phyloP scores from a whole-genome alignment of 2,329 filamentous ascomycete species.

The Erysiphe neolycopersici region DNA sequence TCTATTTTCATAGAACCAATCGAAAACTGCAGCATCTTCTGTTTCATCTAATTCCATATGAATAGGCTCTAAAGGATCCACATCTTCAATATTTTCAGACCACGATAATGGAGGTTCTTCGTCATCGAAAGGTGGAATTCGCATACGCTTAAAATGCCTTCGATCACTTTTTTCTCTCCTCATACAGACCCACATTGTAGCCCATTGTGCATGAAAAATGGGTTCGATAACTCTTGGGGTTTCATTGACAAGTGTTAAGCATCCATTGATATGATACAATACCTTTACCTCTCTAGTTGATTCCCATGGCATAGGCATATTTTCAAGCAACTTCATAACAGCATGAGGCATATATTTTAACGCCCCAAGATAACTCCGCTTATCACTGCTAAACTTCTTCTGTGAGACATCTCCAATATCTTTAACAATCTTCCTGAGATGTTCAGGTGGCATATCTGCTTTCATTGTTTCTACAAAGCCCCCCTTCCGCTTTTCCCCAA shows the following conservation, averaged over 20 bases:
- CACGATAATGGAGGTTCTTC: constrained; percentile 93
- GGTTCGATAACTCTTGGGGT: constrained; percentile 90
- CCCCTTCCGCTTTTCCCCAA: constrained; percentile 87
- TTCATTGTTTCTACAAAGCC: constrained; percentile 97
- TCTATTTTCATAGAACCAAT: constrained; percentile 94
- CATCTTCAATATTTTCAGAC: constrained; percentile 97
- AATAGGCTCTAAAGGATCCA: constrained; percentile 89
- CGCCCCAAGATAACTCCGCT: constrained; percentile 88
- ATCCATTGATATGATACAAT: constrained; percentile 93
- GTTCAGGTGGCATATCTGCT: constrained; percentile 94
- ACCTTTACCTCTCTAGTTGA: constrained; percentile 91
- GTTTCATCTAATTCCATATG: constrained; percentile 94
- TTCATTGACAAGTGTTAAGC: constrained; percentile 89
- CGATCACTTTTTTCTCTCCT: constrained; percentile 90
- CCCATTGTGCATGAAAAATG: constrained; percentile 95
- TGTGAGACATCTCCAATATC: constrained; percentile 98
- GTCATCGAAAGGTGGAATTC: constrained; percentile 94
- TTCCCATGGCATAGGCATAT: constrained; percentile 99
- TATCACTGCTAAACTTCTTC: constrained; percentile 97
- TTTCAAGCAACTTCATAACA: constrained; percentile 86
- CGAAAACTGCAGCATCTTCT: constrained; percentile 71
- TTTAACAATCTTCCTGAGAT: constrained; percentile 91
- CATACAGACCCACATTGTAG: constrained; percentile 98
- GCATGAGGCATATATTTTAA: constrained; percentile 99
- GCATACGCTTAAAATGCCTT: constrained; percentile 93